A percentile compares a stretch with the other conserved stretches of the same genome.
phyloP scores from a whole-genome alignment of 805 yeast genomes.

The Ogataea nonfermentans region DNA sequence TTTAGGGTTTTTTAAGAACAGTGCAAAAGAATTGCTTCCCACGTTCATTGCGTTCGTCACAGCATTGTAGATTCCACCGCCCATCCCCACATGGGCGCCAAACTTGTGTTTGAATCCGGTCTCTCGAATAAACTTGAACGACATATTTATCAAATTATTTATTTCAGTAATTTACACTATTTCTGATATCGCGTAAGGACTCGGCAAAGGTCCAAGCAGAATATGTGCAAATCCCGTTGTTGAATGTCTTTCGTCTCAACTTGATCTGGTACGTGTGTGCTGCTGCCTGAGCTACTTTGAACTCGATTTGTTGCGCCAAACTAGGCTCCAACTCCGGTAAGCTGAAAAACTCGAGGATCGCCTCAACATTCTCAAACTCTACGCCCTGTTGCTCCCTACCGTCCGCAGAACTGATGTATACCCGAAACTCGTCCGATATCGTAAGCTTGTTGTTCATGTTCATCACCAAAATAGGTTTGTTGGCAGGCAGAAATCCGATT shows the following conservation, averaged over 20 bases:
- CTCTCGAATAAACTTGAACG: constrained; percentile 41
- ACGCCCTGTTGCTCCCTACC: constrained; percentile 4
- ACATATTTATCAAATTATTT: not conserved
- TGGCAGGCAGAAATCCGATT: constrained; percentile 13
- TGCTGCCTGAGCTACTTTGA: not conserved
- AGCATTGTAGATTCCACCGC: constrained; percentile 59
- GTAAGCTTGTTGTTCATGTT: not conserved
- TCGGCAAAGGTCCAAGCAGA: constrained; percentile 11
- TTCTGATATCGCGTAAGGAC: constrained; percentile 21
- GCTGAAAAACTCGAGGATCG: constrained; percentile 6
- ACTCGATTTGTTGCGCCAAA: not conserved
- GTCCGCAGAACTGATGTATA: constrained; percentile 7
- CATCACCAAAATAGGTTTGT: constrained; percentile 5
- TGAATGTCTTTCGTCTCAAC: constrained; percentile 2
- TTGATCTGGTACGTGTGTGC: not conserved
- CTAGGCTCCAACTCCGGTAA: constrained; percentile 1
- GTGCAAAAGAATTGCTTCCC: constrained; percentile 81
- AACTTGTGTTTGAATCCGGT: constrained; percentile 50
- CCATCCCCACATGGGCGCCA: constrained; percentile 87
- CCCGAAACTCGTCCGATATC: constrained; percentile 7
- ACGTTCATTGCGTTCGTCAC: constrained; percentile 44
- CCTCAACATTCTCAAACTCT: constrained; percentile 2
- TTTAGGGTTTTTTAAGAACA: constrained; percentile 86
- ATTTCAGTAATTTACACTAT: constrained; percentile 5
- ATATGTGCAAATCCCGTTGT: constrained; percentile 2